Evolutionary conservation across 257 asterid genomes (phyloP), one percentile per base, ranked within the genome.

Genomic region (Jasminum sambac): DNA sequence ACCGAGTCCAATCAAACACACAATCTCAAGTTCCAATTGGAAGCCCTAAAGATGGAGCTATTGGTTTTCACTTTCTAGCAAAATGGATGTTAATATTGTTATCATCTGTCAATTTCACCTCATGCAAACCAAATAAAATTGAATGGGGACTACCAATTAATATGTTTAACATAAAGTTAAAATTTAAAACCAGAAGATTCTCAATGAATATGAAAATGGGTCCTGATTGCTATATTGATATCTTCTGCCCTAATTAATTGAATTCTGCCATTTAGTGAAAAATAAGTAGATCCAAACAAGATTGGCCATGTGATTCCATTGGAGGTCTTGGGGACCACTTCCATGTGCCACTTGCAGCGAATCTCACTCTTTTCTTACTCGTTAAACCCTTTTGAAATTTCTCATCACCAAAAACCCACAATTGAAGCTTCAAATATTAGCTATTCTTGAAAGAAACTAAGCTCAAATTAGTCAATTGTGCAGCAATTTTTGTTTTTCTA

Each of bases 281-380:
- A 63, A 44, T 63, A 60, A 61, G 62, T 63, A 52, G 65, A 81
- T 81, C 60, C 82, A 70, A 72, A 85, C 84, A 83, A 72, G 73
- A 64, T 75, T 63, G 67, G 65, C 79, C 89, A 82, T 85, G 90
- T 85, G 90, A 79, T 66, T 8, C 70, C 44, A 50, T 63, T 46
- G 62, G 63, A 64, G 71, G 65, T 60, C 70, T 70, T 59, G 82
- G 96, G 96, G 96, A 79, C 93, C 93, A 76, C 83, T 77, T 72
- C 48, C 96, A 85, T 83, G 74, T 65, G 89, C 87, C 75, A 72
- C 81, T 83, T 79, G 75, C 85, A 78, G 78, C 78, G 50, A 59
- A 57, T 76, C 43, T 39, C 19, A 24, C 62, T n/a, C 66, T 42
- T 72, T 60, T 71, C 55, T 55, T 64, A 13, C 76, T 11, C 71